phyloP scores from a whole-genome alignment of 1,139 yeast genomes.

The Blastobotrys persicus region DNA sequence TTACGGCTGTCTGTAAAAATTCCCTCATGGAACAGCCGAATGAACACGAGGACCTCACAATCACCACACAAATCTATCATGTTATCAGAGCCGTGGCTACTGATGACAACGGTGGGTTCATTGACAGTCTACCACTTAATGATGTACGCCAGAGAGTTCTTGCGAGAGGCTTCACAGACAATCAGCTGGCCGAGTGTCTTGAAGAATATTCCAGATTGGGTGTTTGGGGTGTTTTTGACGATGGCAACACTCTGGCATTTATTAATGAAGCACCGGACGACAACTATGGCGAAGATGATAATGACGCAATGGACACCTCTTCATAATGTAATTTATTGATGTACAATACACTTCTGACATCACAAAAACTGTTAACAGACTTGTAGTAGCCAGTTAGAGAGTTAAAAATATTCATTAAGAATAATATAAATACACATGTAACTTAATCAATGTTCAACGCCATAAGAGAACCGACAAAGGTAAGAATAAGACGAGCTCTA shows the following conservation, averaged over 20 bases:
- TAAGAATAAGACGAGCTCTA: slow-evolving; percentile 85
- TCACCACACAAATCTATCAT: slow-evolving; percentile 59
- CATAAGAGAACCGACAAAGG: slow-evolving; percentile 96
- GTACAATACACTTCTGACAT: too few relatives aligned
- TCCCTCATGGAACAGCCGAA: slow-evolving; percentile 56
- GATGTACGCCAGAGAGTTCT: slow-evolving; percentile 66
- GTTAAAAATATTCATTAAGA: neutral
- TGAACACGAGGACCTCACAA: slow-evolving; percentile 47
- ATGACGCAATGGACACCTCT: slow-evolving; percentile 2
- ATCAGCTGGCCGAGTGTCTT: slow-evolving; percentile 73
- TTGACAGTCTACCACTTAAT: slow-evolving; percentile 51
- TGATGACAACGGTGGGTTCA: slow-evolving; percentile 44
- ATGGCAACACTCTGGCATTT: slow-evolving; percentile 32
- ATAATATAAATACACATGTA: slow-evolving; percentile 4
- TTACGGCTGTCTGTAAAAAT: slow-evolving; percentile 80
- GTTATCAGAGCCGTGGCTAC: slow-evolving; percentile 54
- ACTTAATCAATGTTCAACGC: slow-evolving; percentile 41
- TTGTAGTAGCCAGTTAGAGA: too few relatives aligned
- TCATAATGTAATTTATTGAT: slow-evolving; percentile 7
- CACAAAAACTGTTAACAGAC: too few relatives aligned
- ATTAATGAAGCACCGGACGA: slow-evolving; percentile 14
- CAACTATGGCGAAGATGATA: neutral
- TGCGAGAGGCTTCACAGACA: slow-evolving; percentile 80
- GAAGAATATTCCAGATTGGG: slow-evolving; percentile 69
- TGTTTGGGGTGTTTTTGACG: slow-evolving; percentile 72